These are phyloP conservation scores for Ramalina peruviana DNA, from an alignment of 495 filamentous ascomycete genomes.

Conservation along the genomic window DNA sequence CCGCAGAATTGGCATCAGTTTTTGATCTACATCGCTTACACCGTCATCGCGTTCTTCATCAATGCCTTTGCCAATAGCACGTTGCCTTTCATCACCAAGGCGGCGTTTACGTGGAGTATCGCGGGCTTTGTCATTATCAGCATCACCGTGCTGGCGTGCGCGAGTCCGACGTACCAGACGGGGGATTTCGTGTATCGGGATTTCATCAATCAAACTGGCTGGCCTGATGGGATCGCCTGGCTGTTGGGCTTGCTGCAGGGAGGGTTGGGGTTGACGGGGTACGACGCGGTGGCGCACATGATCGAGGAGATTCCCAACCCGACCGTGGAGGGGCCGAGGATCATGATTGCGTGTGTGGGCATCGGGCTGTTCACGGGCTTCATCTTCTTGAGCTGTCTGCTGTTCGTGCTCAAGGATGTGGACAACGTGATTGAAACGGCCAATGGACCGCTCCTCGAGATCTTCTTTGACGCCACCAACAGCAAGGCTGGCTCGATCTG, in stretches of 20 bases:
- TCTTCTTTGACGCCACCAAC: slow-evolving; percentile 54
- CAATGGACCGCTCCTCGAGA: slow-evolving; percentile 53
- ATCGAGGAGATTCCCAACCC: slow-evolving; percentile 58
- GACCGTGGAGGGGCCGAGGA: slow-evolving; percentile 48
- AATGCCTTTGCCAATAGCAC: slow-evolving; percentile 51
- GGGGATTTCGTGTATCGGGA: slow-evolving; percentile 42
- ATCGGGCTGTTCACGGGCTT: slow-evolving; percentile 58
- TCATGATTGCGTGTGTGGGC: slow-evolving; percentile 57
- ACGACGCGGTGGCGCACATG: slow-evolving; percentile 51
- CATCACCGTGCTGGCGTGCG: slow-evolving; percentile 49
- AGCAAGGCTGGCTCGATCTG: slow-evolving; percentile 53
- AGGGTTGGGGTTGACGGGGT: slow-evolving; percentile 46
- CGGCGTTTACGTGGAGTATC: slow-evolving; percentile 51
- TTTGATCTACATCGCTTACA: slow-evolving; percentile 55
- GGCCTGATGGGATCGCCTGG: slow-evolving; percentile 49
- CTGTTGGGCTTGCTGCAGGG: slow-evolving; percentile 48
- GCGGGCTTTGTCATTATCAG: slow-evolving; percentile 53
- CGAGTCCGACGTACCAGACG: slow-evolving; percentile 45
- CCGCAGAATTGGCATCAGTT: slow-evolving; percentile 52
- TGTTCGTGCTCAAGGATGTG: slow-evolving; percentile 49
- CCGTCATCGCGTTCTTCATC: slow-evolving; percentile 45
- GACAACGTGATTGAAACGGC: slow-evolving; percentile 45
- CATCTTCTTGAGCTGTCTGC: slow-evolving; percentile 49
- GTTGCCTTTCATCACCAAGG: slow-evolving; percentile 52
- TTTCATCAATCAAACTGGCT: slow-evolving; percentile 49